Conservation (phyloP, 2,329 filamentous ascomycete species). For the Colletotrichum sp. region DNA sequence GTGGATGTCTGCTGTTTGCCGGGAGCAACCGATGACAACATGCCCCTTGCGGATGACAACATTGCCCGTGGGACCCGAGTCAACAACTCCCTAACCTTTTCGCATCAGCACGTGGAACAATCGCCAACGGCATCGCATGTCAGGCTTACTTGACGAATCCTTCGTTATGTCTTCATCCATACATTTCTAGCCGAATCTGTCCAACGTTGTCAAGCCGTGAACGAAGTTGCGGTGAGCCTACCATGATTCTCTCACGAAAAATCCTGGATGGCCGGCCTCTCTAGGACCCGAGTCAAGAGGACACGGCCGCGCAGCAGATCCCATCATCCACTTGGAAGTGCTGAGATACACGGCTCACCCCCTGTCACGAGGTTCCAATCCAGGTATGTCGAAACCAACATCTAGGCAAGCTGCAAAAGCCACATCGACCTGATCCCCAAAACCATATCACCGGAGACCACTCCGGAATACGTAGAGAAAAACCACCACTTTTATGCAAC, state of each 20-base stretch:
- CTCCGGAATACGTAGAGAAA: neutral
- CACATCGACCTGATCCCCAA: fast-evolving
- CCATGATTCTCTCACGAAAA: neutral
- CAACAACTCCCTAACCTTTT: neutral
- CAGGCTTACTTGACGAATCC: neutral
- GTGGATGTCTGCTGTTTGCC: neutral
- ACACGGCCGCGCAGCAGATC: neutral
- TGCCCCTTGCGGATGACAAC: neutral
- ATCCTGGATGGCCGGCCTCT: no score
- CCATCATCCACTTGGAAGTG: neutral
- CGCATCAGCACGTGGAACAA: neutral
- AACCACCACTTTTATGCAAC: neutral
- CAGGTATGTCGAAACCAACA: neutral
- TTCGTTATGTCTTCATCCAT: neutral
- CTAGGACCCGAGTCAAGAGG: no score
- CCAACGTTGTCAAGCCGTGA: neutral
- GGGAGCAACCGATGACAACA: neutral
- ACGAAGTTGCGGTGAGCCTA: neutral
- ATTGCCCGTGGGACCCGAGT: neutral
- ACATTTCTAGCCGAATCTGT: neutral
- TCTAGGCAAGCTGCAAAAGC: neutral
- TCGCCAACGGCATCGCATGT: neutral
- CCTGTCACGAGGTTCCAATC: neutral
- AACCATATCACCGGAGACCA: neutral
- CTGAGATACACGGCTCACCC: neutral